Evolutionary conservation across 2,329 filamentous ascomycete species (phyloP), one percentile per base, ranked within the genome.

Genomic region (Phaeomoniella chlamydospora): DNA sequence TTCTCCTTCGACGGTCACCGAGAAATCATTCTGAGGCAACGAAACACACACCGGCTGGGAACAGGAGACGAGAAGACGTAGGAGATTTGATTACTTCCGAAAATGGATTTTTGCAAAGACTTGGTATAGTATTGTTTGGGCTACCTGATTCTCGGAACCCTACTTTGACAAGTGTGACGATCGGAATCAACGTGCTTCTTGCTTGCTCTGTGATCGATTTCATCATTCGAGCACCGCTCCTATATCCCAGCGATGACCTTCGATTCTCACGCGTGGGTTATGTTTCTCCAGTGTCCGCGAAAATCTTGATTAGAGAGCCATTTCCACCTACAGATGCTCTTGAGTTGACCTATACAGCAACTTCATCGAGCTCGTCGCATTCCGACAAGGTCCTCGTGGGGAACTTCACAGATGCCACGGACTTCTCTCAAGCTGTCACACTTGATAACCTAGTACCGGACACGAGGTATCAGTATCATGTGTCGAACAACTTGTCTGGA

Each of bases 241-340:
- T 80, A 19, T 69, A 93, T 54, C 75, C 79, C 3, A 75, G 68
- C 16, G 62, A 82, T 17, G 77, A 92, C 44, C 63, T 94, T 9
- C 83, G 86, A 0, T 93, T 98, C 54, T 82, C 83, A 29, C 73
- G 90, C 5, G 64, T 94, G 12, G 90, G 90, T 16, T 88, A 88
- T 53, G 79, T 96, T 17, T 93, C 86, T 3, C 72, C 82, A 13
- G 72, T 68, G 0, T 79, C 79, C 38, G 90, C 86, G 15, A 86
- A 76, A 41, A 68, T 98, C 29, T 62, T 98, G 17, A 67, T 98
- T 33, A 74, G 90, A 39, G 90, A 96, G 55, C 85, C 90, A 1
- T 73, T 93, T 45, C 66, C 73, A 35, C 54, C 69, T 19, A 75
- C 80, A 47, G 70, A 93, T 52, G 86, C 87, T 0, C 59, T 94